Evolutionary conservation across 1,284 basidiomycete genomes (phyloP).

Genomic region (Naganishia cerealis): DNA sequence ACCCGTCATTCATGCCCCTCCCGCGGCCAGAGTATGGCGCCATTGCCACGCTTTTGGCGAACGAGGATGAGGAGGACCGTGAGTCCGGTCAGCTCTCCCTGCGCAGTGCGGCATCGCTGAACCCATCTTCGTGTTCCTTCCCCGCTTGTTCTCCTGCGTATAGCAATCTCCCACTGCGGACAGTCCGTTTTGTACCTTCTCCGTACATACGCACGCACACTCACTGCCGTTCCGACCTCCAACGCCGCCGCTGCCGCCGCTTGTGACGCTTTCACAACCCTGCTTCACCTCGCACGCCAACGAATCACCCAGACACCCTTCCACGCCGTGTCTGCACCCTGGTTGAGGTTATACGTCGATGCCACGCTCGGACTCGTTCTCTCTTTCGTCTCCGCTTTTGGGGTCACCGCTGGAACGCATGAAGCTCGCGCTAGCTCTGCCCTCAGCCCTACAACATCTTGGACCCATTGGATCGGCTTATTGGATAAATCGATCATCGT

Average conservation of each 20-base stretch:
- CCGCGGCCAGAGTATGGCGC: not conserved
- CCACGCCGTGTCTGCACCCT: slow-evolving; percentile 48
- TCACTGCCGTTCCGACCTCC: not conserved
- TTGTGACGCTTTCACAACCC: slow-evolving; percentile 30
- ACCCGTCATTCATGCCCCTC: not conserved
- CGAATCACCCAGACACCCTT: slow-evolving; percentile 54
- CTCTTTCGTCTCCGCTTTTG: not conserved
- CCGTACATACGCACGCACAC: not conserved
- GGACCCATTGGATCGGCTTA: slow-evolving; percentile 55
- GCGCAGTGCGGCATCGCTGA: too few relatives aligned
- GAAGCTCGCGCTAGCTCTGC: not conserved
- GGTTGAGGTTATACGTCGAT: slow-evolving; percentile 57
- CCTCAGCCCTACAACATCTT: not conserved
- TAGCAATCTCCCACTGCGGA: not conserved
- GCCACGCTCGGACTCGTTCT: slow-evolving; percentile 44
- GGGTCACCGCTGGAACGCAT: not conserved
- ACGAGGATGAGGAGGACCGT: not conserved
- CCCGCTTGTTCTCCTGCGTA: not conserved
- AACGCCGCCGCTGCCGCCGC: not conserved
- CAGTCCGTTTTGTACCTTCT: not conserved
- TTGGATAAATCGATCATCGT: slow-evolving; percentile 81
- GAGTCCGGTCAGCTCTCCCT: not conserved
- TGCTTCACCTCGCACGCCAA: slow-evolving; percentile 53
- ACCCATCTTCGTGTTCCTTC: not conserved
- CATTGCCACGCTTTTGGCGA: not conserved